Percentiles rank a stretch among this genome's conserved stretches.
phyloP scores from a whole-genome alignment of 805 yeast species.

The Ascoidea rubescens region DNA sequence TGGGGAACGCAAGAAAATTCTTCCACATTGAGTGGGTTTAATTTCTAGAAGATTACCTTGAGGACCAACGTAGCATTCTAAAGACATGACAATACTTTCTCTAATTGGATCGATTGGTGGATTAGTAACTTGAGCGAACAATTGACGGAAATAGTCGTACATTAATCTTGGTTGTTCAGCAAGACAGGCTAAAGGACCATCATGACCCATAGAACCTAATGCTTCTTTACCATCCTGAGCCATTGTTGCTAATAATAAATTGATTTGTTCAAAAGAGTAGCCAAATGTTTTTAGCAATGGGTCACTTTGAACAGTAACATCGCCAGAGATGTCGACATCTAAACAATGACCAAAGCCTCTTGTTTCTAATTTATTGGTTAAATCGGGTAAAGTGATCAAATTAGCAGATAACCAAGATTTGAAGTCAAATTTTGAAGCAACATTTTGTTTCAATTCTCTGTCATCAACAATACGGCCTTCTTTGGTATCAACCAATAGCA shows the following conservation, averaged over 20 bases:
- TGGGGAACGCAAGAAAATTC: slow-evolving; percentile 75
- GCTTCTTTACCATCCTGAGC: slow-evolving; percentile 87
- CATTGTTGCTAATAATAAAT: slow-evolving; percentile 82
- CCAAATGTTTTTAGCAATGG: slow-evolving; percentile 80
- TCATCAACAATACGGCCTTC: slow-evolving; percentile 91
- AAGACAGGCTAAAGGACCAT: slow-evolving; percentile 87
- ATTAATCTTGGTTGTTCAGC: slow-evolving; percentile 83
- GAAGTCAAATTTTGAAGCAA: slow-evolving; percentile 78
- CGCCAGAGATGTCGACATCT: slow-evolving; percentile 15
- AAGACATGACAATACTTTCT: slow-evolving; percentile 92
- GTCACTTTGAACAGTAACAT: slow-evolving; percentile 54
- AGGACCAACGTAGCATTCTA: slow-evolving; percentile 97
- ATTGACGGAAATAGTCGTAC: slow-evolving; percentile 89
- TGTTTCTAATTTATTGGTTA: slow-evolving; percentile 42
- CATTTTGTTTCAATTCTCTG: slow-evolving; percentile 67
- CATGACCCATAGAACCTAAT: slow-evolving; percentile 97
- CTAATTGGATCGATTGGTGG: slow-evolving; percentile 98
- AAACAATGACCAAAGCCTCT: slow-evolving; percentile 17
- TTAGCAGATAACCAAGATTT: slow-evolving; percentile 87
- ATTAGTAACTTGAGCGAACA: slow-evolving; percentile 96
- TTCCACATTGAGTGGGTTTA: slow-evolving; percentile 84
- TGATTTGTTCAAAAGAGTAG: slow-evolving; percentile 86
- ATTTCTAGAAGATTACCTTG: slow-evolving; percentile 92
- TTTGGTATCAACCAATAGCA: slow-evolving; percentile 88
- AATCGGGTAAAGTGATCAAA: slow-evolving; percentile 70